Evolutionary conservation across 495 filamentous ascomycete genomes (phyloP).

Genomic region (Schizothecium vesticola): DNA sequence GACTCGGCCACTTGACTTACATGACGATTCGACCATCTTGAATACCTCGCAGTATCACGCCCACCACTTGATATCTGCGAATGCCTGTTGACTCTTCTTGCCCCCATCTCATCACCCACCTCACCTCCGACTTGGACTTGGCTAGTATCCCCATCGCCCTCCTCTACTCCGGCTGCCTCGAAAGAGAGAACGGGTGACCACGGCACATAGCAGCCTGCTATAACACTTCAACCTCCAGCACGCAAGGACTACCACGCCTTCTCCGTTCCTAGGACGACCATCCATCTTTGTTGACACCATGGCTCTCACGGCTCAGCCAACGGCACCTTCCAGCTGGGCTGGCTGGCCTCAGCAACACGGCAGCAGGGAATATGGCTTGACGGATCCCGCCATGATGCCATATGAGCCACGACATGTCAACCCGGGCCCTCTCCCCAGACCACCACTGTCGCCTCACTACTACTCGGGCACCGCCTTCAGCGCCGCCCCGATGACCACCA

Average conservation of each 20-base stretch:
- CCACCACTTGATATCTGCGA: neutral
- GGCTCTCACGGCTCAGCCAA: conserved; percentile 35
- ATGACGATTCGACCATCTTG: conserved; percentile 11
- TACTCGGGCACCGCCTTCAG: conserved; percentile 31
- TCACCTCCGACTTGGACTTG: neutral
- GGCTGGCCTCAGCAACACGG: conserved; percentile 39
- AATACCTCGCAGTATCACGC: neutral
- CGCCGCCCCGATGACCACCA: conserved; percentile 31
- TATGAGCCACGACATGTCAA: conserved; percentile 30
- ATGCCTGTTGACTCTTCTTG: neutral
- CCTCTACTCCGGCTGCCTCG: neutral
- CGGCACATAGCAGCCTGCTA: neutral
- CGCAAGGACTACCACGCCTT: conserved; percentile 3
- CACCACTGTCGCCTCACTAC: conserved; percentile 27
- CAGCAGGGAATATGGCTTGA: conserved; percentile 32
- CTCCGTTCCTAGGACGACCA: conserved; percentile 11
- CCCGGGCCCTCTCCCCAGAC: conserved; percentile 26
- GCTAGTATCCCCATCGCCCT: neutral
- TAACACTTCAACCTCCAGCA: neutral
- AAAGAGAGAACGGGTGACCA: neutral
- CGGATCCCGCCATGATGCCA: conserved; percentile 31
- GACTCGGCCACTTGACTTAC: conserved; percentile 7
- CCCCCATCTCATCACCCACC: neutral
- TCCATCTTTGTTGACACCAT: conserved; percentile 21
- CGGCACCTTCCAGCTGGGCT: conserved; percentile 32